Evolutionary conservation across 345 rosid genomes (phyloP), one percentile per base, ranked within the genome.

Genomic region (Stellera chamaejasme): DNA sequence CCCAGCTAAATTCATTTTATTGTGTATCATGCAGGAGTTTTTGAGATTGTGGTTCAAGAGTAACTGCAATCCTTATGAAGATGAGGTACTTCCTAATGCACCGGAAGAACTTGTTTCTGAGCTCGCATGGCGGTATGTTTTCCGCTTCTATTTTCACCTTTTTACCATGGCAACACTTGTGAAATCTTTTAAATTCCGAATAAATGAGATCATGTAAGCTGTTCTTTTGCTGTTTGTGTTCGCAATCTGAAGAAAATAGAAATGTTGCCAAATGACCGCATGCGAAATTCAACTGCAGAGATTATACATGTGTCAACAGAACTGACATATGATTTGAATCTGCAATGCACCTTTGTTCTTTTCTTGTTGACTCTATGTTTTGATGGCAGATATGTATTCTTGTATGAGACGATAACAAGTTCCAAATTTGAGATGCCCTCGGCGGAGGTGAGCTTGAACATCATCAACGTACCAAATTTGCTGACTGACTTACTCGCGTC

Each of bases 31-130:
- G 5, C 49, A 86, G 99, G 99, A 93, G 81, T 93, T 93, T 75
- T 55, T 89, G 82, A 81, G 99, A 71, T 69, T 93, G 68, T 93
- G 99, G 97, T 93, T 93, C 61, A 86, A 70, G 70, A 76, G 82
- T 72, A 80, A 84, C 71, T 89, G 91, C 74, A 76, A 93, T 75
- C 99, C 97, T 2, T 93, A 93, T 41, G 78, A 89, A 68, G 99
- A 89, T 44, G 66, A 89, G 94, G 99, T 86, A 67, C 78, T 87
- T 45, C 95, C 97, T 12, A 81, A 77, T 65, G 89, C 97, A 63
- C 96, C 96, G 43, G 75, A 72, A 66, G 92, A 91, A 64, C 96
- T 88, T 27, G 84, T 91, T 52, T 73, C 79, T 25, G 92, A 91
- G 79, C 75, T 91, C 69, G 83, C 96, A 47, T 88, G 95, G 98